Conservation (phyloP, 2,329 filamentous ascomycete species). For the Fusarium cyanostomum region DNA sequence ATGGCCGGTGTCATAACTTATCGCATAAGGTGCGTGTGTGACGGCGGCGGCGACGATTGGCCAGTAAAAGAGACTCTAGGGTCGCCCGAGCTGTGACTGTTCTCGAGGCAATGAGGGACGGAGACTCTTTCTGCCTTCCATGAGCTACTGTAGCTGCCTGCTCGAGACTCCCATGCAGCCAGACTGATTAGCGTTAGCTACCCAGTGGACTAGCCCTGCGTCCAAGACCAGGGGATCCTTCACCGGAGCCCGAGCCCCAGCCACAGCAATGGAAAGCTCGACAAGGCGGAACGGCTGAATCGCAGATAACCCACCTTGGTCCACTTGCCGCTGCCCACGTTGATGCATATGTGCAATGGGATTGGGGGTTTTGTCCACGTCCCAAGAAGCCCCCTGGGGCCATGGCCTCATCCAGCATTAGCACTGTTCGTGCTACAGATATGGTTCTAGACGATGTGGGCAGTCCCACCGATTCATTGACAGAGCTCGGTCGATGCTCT, state of each 20-base stretch:
- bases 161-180: not conserved
- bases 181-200: constrained; percentile 13
- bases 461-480: not conserved
- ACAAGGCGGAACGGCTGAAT: constrained; percentile 12
- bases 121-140: not conserved
- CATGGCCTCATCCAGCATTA: constrained; percentile 12
- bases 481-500: constrained; percentile 33
- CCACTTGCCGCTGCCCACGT: constrained; percentile 36
- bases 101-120: constrained; percentile 11
- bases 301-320: not conserved
- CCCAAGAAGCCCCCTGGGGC: not conserved
- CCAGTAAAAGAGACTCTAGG: not conserved
- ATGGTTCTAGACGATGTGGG: not conserved
- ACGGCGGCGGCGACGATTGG: constrained; percentile 20
- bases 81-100: constrained; percentile 11
- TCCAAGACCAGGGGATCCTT: not conserved
- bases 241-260: too few species aligned
- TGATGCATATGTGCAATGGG: constrained; percentile 29
- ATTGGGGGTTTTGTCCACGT: constrained; percentile 21
- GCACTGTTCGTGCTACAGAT: not conserved
- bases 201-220: not conserved
- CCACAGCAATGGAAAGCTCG: not conserved
- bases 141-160: not conserved
- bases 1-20: constrained; percentile 1
- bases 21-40: constrained; percentile 31